Conservation (phyloP, 2,329 filamentous ascomycete genomes). For the Rutstroemia sp. region DNA sequence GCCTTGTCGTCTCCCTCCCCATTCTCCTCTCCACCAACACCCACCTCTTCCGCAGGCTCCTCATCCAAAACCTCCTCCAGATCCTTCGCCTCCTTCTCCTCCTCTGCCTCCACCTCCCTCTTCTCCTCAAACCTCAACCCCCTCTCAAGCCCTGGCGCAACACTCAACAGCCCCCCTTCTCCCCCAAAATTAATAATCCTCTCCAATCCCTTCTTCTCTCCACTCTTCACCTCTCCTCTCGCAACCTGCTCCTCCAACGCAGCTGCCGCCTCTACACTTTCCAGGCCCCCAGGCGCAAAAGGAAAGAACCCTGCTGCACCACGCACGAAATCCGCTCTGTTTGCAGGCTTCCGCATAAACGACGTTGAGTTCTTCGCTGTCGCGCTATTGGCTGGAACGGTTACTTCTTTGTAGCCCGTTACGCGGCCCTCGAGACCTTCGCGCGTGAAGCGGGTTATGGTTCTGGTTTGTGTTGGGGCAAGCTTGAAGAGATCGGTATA, state of each 20-base stretch:
- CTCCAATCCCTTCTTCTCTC: slow-evolving; percentile 55
- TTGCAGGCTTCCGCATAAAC: slow-evolving; percentile 75
- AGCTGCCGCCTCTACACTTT: slow-evolving; percentile 78
- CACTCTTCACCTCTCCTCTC: slow-evolving; percentile 39
- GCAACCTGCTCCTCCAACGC: slow-evolving; percentile 72
- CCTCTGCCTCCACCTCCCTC: slow-evolving; percentile 49
- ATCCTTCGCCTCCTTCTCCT: slow-evolving; percentile 40
- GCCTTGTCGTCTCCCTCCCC: slow-evolving; percentile 28
- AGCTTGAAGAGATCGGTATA: slow-evolving; percentile 80
- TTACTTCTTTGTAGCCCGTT: slow-evolving; percentile 90
- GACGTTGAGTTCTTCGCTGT: slow-evolving; percentile 96
- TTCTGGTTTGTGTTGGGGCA: slow-evolving; percentile 85
- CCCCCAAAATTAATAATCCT: slow-evolving; percentile 76
- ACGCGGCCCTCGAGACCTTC: slow-evolving; percentile 90
- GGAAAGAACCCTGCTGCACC: slow-evolving; percentile 92
- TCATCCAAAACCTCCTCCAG: slow-evolving; percentile 6
- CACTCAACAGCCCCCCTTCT: slow-evolving; percentile 70
- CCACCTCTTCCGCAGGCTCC: slow-evolving; percentile 13
- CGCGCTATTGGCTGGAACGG: slow-evolving; percentile 78
- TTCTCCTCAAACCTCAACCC: slow-evolving; percentile 67
- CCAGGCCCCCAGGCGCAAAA: slow-evolving; percentile 84
- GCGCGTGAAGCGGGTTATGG: slow-evolving; percentile 85
- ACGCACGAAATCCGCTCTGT: slow-evolving; percentile 81
- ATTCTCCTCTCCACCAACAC: slow-evolving; percentile 28
- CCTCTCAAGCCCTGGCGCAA: slow-evolving; percentile 73